phyloP scores from a whole-genome alignment of 768 basidiomycete species.

The Leccinum rimulosum region DNA sequence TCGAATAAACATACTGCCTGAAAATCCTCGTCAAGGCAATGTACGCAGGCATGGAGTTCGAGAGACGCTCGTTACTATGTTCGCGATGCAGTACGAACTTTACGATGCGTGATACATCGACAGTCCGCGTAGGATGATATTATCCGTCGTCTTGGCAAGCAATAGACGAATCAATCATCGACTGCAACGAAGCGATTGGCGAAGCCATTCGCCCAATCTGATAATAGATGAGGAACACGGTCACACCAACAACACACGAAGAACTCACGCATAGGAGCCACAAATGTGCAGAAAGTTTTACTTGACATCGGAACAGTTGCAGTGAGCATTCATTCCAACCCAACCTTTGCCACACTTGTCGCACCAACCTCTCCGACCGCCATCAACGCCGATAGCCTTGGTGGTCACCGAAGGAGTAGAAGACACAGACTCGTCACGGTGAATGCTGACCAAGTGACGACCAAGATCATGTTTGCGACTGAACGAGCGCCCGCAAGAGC shows the following conservation, averaged over 20 bases:
- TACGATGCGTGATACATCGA: slow-evolving; percentile 66
- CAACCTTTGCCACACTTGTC: slow-evolving; percentile 71
- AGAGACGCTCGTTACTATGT: slow-evolving; percentile 68
- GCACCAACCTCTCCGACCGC: slow-evolving; percentile 65
- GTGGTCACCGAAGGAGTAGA: slow-evolving; percentile 39
- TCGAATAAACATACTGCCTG: slow-evolving; percentile 18
- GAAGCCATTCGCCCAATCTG: slow-evolving; percentile 34
- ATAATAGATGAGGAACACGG: slow-evolving; percentile 17
- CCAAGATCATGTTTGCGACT: slow-evolving; percentile 93
- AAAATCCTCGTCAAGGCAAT: slow-evolving; percentile 25
- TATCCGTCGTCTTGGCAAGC: slow-evolving; percentile 31
- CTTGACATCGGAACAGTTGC: slow-evolving; percentile 66
- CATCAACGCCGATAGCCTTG: slow-evolving; percentile 66
- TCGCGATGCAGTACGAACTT: slow-evolving; percentile 50
- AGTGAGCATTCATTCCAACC: slow-evolving; percentile 52
- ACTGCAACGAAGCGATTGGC: slow-evolving; percentile 41
- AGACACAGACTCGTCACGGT: slow-evolving; percentile 61
- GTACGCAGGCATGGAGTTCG: slow-evolving; percentile 37
- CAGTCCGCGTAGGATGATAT: slow-evolving; percentile 35
- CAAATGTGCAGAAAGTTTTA: slow-evolving; percentile 32
- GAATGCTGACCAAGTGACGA: slow-evolving; percentile 84
- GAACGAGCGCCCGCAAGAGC: slow-evolving; percentile 85
- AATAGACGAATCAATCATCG: slow-evolving; percentile 38
- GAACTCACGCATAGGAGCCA: slow-evolving; percentile 30
- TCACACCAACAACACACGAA: neutral